Conservation (phyloP, 306 rosid genomes). For the Dalbergia oliveri region DNA sequence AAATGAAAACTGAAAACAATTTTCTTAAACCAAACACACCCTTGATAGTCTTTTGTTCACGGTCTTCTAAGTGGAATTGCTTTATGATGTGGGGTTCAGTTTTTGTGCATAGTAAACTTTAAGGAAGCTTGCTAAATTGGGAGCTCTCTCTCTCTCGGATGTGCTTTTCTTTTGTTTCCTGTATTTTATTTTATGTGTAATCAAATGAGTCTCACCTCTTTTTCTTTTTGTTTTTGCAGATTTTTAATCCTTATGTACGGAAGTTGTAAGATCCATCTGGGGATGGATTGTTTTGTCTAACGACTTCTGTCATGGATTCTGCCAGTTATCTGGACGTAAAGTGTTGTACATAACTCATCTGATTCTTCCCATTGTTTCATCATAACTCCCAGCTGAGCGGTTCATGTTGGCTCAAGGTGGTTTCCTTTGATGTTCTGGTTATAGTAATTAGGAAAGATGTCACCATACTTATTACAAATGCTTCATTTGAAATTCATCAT, state of each 20-base stretch:
- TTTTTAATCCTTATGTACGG: constrained; percentile 31
- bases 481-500: constrained; percentile 51
- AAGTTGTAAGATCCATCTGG: constrained; percentile 44
- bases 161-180: constrained; percentile 7
- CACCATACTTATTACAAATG: constrained; percentile 35
- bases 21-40: too few species aligned
- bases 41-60: background rate
- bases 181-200: background rate
- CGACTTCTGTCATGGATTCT: constrained; percentile 46
- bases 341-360: constrained; percentile 52
- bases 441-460: constrained; percentile 45
- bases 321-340: constrained; percentile 44
- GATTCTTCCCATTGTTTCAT: constrained; percentile 52
- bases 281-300: constrained; percentile 43
- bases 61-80: constrained; percentile 19
- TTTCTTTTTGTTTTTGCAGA: constrained; percentile 51
- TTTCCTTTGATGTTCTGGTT: constrained; percentile 45
- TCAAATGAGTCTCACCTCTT: constrained; percentile 7
- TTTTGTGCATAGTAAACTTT: constrained; percentile 34
- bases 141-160: background rate
- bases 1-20: too few species aligned
- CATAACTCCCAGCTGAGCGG: constrained; percentile 48
- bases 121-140: constrained; percentile 20
- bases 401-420: constrained; percentile 48
- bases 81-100: background rate